These are phyloP conservation scores for Zygosaccharomyces pseudorouxii DNA, from an alignment of 805 yeast genomes.

Conservation along the genomic window DNA sequence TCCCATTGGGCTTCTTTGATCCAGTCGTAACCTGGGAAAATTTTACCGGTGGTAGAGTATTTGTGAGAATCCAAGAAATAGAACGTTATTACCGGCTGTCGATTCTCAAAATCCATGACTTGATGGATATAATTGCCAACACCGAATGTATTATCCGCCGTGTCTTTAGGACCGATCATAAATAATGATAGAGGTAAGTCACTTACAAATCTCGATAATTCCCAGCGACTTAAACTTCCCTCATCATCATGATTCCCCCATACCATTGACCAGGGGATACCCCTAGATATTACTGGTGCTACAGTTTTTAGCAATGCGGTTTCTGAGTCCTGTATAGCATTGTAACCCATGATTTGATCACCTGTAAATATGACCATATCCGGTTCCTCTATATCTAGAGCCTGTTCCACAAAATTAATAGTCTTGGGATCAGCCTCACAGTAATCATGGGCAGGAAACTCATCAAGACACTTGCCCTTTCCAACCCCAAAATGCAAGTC, in stretches of 20 bases:
- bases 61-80: conserved; percentile 85
- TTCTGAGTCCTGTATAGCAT: conserved; percentile 67
- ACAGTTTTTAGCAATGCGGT: conserved; percentile 76
- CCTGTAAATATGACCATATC: conserved; percentile 86
- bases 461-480: conserved; percentile 72
- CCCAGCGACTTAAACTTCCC: conserved; percentile 57
- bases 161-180: conserved; percentile 54
- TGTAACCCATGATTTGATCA: conserved; percentile 83
- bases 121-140: conserved; percentile 72
- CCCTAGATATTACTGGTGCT: conserved; percentile 57
- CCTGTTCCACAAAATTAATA: conserved; percentile 50
- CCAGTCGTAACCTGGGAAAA: conserved; percentile 80
- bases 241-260: conserved; percentile 96
- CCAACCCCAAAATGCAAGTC: conserved; percentile 90
- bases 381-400: conserved; percentile 72
- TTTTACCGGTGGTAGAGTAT: conserved; percentile 61
- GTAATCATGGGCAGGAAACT: conserved; percentile 48
- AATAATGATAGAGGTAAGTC: conserved; percentile 67
- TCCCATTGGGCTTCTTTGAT: conserved; percentile 64
- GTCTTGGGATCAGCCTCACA: conserved; percentile 84
- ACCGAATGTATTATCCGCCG: conserved; percentile 51
- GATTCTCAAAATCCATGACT: conserved; percentile 41
- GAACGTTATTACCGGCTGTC: conserved; percentile 49
- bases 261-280: conserved; percentile 78
- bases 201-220: conserved; percentile 53